A percentile compares a stretch with the other conserved stretches of the same genome.
These are phyloP conservation scores for Backusella mclennaniae DNA, from an alignment of 192 early-diverging fungal genomes.

Conservation along the genomic window DNA sequence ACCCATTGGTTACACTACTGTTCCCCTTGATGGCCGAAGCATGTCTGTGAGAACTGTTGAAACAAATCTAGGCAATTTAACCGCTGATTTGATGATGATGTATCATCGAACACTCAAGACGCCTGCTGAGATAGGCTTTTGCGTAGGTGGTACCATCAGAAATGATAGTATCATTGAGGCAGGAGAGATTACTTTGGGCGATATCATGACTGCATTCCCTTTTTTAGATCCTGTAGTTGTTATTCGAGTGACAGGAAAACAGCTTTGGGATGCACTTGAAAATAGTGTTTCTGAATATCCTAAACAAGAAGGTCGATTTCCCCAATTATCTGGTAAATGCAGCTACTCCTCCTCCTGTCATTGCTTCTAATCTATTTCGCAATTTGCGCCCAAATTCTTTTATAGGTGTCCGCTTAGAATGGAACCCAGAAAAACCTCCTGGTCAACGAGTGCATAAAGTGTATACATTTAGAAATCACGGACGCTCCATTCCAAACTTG, in stretches of 20 bases:
- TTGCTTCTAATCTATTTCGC: not conserved
- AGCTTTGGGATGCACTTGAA: slow-evolving; percentile 62
- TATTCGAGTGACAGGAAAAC: slow-evolving; percentile 56
- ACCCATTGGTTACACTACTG: slow-evolving; percentile 53
- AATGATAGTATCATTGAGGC: slow-evolving; percentile 55
- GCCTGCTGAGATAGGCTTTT: slow-evolving; percentile 41
- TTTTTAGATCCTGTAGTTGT: slow-evolving; percentile 70
- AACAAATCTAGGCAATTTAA: slow-evolving; percentile 60
- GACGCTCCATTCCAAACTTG: not conserved
- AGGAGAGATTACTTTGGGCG: slow-evolving; percentile 57
- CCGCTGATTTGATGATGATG: slow-evolving; percentile 63
- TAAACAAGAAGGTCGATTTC: slow-evolving; percentile 68
- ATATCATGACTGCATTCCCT: slow-evolving; percentile 66
- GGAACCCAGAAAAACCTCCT: slow-evolving; percentile 49
- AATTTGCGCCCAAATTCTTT: not conserved
- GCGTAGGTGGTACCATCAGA: slow-evolving; percentile 65
- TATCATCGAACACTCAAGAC: slow-evolving; percentile 35
- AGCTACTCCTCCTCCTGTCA: not conserved
- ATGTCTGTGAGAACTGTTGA: slow-evolving; percentile 56
- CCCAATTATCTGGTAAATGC: slow-evolving; percentile 46
- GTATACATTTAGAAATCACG: slow-evolving; percentile 7
- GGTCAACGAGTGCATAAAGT: slow-evolving; percentile 52
- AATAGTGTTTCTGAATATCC: slow-evolving; percentile 66
- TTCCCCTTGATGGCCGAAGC: slow-evolving; percentile 56
- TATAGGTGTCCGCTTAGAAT: slow-evolving; percentile 54